These are phyloP conservation scores for Halenospora varia DNA, from an alignment of 495 filamentous ascomycete genomes.

Conservation along the genomic window DNA sequence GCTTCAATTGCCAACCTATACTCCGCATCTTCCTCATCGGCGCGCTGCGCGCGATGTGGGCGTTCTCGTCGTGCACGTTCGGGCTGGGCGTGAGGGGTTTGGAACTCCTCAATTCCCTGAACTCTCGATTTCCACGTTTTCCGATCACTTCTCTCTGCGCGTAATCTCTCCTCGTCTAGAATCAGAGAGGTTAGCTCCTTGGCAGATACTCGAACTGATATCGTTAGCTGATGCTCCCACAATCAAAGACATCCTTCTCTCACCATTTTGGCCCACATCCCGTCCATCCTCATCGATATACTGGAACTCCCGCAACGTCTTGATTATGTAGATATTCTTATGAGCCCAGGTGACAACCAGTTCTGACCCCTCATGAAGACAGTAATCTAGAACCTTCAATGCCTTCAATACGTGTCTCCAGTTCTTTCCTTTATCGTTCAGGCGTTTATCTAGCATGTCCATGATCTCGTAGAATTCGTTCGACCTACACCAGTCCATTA, in stretches of 20 bases:
- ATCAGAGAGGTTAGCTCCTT: slow-evolving; percentile 95
- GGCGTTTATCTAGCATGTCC: slow-evolving; percentile 98
- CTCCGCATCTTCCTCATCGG: slow-evolving; percentile 88
- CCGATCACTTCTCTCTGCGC: slow-evolving; percentile 84
- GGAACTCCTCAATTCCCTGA: slow-evolving; percentile 84
- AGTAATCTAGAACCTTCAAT: slow-evolving; percentile 96
- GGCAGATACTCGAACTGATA: slow-evolving; percentile 84
- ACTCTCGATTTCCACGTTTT: slow-evolving; percentile 97
- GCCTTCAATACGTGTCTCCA: slow-evolving; percentile 99
- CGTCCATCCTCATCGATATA: slow-evolving; percentile 92
- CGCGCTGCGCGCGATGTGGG: slow-evolving; percentile 36
- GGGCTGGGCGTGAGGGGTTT: slow-evolving; percentile 35
- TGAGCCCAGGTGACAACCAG: slow-evolving; percentile 96
- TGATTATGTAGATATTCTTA: slow-evolving; percentile 98
- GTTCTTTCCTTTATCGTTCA: slow-evolving; percentile 99
- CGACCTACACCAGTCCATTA: slow-evolving; percentile 52
- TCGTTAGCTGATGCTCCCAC: slow-evolving; percentile 16
- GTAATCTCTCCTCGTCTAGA: slow-evolving; percentile 89
- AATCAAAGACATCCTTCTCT: slow-evolving; percentile 19
- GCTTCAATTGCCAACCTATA: slow-evolving; percentile 92
- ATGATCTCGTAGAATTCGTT: slow-evolving; percentile 99
- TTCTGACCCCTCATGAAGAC: slow-evolving; percentile 95
- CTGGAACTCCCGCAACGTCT: slow-evolving; percentile 93
- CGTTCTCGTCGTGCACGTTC: slow-evolving; percentile 38
- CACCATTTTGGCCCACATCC: slow-evolving; percentile 96